A percentile compares a stretch with the other conserved stretches of the same genome.
Conservation (phyloP, 768 basidiomycete species). For the Chalciporus chontae region DNA sequence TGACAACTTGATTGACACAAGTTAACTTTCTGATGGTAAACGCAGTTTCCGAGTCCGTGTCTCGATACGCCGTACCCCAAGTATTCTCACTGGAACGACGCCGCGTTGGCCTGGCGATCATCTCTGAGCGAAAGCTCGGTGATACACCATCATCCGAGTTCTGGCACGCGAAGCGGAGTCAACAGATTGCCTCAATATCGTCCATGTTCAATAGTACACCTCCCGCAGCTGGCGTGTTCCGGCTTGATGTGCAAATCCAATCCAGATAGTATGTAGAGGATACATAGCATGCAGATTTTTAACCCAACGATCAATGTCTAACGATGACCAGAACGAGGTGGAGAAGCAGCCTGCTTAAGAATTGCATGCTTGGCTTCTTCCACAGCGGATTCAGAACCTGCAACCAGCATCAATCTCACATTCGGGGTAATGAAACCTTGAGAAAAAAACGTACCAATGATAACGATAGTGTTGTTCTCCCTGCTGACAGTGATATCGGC, state of each 20-base stretch:
- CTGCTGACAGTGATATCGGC: slow-evolving; percentile 90
- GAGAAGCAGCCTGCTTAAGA: slow-evolving; percentile 49
- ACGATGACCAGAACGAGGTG: slow-evolving; percentile 17
- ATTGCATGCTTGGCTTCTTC: slow-evolving; percentile 76
- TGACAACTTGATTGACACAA: no score
- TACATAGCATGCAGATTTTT: slow-evolving; percentile 27
- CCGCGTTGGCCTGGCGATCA: no score
- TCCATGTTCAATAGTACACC: no score
- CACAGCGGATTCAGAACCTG: slow-evolving; percentile 69
- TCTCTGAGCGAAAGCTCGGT: no score
- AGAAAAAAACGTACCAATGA: slow-evolving; percentile 58
- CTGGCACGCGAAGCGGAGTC: no score
- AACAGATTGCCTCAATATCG: no score
- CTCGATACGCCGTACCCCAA: no score
- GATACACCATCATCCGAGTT: no score
- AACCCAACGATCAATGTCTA: slow-evolving; percentile 13
- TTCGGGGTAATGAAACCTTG: not conserved
- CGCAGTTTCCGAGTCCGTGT: no score
- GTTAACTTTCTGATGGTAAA: no score
- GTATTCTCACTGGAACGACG: no score
- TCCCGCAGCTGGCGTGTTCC: not conserved
- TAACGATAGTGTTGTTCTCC: slow-evolving; percentile 82
- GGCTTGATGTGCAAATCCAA: slow-evolving; percentile 12
- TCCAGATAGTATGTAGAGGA: slow-evolving; percentile 25
- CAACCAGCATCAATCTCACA: slow-evolving; percentile 6